These are phyloP conservation scores for Lycium barbarum DNA, from an alignment of 257 asterid species.

Conservation along the genomic window DNA sequence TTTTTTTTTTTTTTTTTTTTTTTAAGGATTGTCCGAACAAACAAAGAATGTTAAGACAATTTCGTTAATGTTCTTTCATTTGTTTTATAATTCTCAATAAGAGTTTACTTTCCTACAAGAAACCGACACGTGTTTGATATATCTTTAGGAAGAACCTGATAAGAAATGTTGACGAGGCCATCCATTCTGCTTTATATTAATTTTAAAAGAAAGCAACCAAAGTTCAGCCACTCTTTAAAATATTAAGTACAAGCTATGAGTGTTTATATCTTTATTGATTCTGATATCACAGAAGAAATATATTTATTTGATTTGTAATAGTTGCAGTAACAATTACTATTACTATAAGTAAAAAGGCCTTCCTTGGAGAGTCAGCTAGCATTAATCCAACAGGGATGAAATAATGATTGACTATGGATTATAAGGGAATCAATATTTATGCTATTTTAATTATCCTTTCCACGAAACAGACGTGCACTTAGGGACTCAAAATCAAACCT, in stretches of 20 bases:
- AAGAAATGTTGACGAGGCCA: not conserved
- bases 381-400: conserved; percentile 12
- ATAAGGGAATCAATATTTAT: not conserved
- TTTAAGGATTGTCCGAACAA: not conserved
- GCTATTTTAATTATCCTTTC: not conserved
- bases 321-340: not conserved
- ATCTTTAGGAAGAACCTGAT: not conserved
- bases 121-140: not conserved
- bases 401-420: not conserved
- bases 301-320: conserved; percentile 6
- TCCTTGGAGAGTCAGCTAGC: conserved; percentile 14
- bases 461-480: conserved; percentile 1
- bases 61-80: not conserved
- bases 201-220: not conserved
- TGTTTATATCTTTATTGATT: not conserved
- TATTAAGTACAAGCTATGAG: not conserved
- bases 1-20: no score
- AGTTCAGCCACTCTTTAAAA: conserved; percentile 6
- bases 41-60: not conserved
- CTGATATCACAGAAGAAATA: not conserved
- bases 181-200: not conserved
- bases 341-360: not conserved
- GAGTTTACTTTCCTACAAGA: not conserved
- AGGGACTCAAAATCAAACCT: no score
- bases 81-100: not conserved